Conservation (phyloP, 768 basidiomycete species). For the Rhizopogon sp. region DNA sequence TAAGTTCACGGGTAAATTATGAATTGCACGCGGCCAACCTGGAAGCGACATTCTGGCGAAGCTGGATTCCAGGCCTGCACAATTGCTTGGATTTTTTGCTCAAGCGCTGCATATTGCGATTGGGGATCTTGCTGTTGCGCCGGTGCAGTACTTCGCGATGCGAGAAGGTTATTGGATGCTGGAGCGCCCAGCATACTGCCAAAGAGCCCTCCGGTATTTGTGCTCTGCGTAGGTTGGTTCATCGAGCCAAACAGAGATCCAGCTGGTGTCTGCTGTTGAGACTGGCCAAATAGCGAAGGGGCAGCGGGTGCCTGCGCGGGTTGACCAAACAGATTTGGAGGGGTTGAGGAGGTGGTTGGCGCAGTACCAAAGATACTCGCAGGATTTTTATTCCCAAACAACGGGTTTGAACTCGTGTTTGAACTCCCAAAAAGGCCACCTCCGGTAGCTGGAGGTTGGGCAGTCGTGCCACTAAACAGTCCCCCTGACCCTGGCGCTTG, state of each 20-base stretch:
- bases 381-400: constrained; percentile 33
- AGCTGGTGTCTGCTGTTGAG: constrained; percentile 15
- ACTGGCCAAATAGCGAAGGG: constrained; percentile 17
- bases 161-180: constrained; percentile 29
- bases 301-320: constrained; percentile 10
- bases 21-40: constrained; percentile 40
- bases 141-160: constrained; percentile 33
- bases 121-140: constrained; percentile 55
- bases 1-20: background rate
- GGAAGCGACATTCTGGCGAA: constrained; percentile 72
- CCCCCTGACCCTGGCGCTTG: constrained; percentile 16
- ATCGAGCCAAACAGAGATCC: constrained; percentile 29
- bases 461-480: constrained; percentile 23
- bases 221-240: constrained; percentile 10
- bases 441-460: constrained; percentile 13
- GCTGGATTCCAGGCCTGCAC: constrained; percentile 67
- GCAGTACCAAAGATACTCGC: constrained; percentile 21
- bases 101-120: constrained; percentile 47
- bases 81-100: constrained; percentile 58
- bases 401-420: constrained; percentile 18
- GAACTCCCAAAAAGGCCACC: constrained; percentile 24
- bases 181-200: constrained; percentile 29
- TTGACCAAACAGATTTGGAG: constrained; percentile 29
- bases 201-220: constrained; percentile 29
- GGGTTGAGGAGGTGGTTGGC: constrained; percentile 9